Evolutionary conservation across 2,329 filamentous ascomycete genomes (phyloP).

Genomic region (Aplosporella prunicola): DNA sequence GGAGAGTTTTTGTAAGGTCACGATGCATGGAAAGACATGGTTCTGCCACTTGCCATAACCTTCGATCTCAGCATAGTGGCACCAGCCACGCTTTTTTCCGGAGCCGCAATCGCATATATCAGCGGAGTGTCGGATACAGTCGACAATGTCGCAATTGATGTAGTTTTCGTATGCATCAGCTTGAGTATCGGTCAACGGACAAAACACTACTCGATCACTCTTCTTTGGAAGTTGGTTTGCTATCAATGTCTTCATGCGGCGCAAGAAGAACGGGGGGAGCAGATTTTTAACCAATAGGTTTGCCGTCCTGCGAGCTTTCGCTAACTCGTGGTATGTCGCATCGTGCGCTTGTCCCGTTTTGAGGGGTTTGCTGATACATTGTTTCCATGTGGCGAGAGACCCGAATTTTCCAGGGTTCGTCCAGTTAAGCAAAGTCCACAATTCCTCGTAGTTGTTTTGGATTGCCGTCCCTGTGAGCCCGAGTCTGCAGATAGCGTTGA

Average conservation of each 20-base stretch:
- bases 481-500: constrained; percentile 87
- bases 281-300: constrained; percentile 78
- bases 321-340: constrained; percentile 74
- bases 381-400: constrained; percentile 65
- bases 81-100: constrained; percentile 67
- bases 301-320: constrained; percentile 69
- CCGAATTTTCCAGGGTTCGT: constrained; percentile 72
- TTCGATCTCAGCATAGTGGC: constrained; percentile 55
- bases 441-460: constrained; percentile 94
- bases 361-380: constrained; percentile 67
- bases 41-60: constrained; percentile 58
- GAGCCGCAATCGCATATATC: constrained; percentile 63
- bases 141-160: constrained; percentile 60
- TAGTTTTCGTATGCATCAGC: constrained; percentile 74
- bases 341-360: constrained; percentile 87
- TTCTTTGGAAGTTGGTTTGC: constrained; percentile 91
- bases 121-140: constrained; percentile 57
- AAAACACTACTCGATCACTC: constrained; percentile 85
- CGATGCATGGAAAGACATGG: constrained; percentile 77
- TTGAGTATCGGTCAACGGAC: constrained; percentile 75
- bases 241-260: constrained; percentile 87
- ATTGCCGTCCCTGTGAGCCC: constrained; percentile 93
- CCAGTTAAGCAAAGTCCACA: constrained; percentile 96
- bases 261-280: constrained; percentile 79
- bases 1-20: constrained; percentile 73